Evolutionary conservation across 2,329 filamentous ascomycete species (phyloP), one percentile per base, ranked within the genome.

Genomic region (Aspergillus alliaceus): DNA sequence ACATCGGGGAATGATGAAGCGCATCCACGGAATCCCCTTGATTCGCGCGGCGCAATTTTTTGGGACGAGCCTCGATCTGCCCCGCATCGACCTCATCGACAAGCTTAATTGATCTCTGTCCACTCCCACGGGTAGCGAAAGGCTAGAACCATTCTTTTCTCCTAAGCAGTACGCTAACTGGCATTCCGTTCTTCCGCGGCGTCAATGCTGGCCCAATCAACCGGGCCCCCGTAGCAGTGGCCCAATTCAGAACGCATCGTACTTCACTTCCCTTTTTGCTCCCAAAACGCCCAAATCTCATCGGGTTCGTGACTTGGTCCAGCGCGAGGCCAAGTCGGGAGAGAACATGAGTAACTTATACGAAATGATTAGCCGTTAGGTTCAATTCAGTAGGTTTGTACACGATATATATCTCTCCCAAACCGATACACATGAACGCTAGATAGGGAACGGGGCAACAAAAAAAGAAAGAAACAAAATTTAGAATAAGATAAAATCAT

Each of bases 51-150:
- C 40, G 34, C 35, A 25, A 31, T 47, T 18, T 56, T 55, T 54
- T 52, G 56, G 31, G 51, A 61, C 59, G 58, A 65, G 56, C 58
- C 60, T 63, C 60, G 62, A 64, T 62, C 60, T 56, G 63, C 62
- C 63, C 63, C 62, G 63, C 63, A 61, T 62, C 55, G 58, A 54
- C 46, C 58, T 52, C 57, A 56, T 57, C 44, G 57, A 58, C 59
- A 59, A 64, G 62, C 62, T 64, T 64, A 60, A 56, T 58, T 56
- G 53, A 52, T 29, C 46, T 53, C 40, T 60, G 57, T 24, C 52
- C 58, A 56, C 32, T 55, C 47, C 57, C 47, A 50, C 32, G 50
- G 51, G 31, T 51, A 44, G 34, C 29, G 24, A 49, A 24, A 59
- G 53, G 48, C 44, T 44, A 54, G 44, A 47, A 47, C 22, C 32